Conservation (phyloP, 352 stramenopile genomes). For the Phytophthora fragariaefolia region DNA sequence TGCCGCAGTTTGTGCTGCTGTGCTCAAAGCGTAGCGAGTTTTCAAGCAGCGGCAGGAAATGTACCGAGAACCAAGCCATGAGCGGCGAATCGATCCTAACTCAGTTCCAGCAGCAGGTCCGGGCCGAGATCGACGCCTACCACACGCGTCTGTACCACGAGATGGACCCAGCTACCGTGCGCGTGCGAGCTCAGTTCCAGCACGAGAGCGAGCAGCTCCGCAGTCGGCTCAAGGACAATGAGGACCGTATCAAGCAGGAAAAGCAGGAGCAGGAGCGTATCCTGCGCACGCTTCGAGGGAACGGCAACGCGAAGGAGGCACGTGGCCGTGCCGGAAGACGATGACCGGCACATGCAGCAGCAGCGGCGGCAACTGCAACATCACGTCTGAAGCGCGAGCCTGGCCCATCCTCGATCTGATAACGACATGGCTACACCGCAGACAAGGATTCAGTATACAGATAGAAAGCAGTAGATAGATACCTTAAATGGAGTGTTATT, state of each 20-base stretch:
- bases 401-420: conserved; percentile 33
- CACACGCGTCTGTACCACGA: conserved; percentile 44
- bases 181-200: conserved; percentile 31
- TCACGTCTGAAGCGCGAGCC: conserved; percentile 6
- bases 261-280: conserved; percentile 44
- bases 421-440: conserved; percentile 21
- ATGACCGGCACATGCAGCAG: conserved; percentile 5
- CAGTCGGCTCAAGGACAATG: conserved; percentile 28
- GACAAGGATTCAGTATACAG: no score
- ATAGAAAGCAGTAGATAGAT: no score
- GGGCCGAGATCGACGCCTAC: conserved; percentile 40
- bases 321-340: conserved; percentile 2
- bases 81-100: conserved; percentile 22
- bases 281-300: conserved; percentile 27
- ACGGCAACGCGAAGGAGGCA: conserved; percentile 1
- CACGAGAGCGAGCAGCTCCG: conserved; percentile 33
- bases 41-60: background rate
- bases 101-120: conserved; percentile 35
- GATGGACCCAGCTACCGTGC: conserved; percentile 42
- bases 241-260: conserved; percentile 40
- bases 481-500: no score
- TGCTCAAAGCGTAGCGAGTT: conserved; percentile 29
- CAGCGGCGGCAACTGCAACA: no score
- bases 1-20: conserved; percentile 51
- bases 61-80: background rate